Percentiles rank a stretch among this genome's conserved stretches.
phyloP scores from a whole-genome alignment of 192 early-diverging fungal genomes.

The Coemansia sp. region DNA sequence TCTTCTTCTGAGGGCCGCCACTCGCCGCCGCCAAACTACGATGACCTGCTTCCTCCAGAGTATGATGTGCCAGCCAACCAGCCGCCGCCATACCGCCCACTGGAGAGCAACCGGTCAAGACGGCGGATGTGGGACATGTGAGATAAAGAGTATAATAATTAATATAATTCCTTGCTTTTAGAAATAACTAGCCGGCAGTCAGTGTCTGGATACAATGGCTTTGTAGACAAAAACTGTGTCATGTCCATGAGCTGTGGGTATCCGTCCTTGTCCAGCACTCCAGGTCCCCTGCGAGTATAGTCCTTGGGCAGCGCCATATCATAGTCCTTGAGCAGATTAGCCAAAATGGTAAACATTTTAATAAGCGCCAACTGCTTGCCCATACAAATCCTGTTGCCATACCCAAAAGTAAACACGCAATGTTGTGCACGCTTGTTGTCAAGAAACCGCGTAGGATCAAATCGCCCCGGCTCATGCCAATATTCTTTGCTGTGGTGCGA shows the following conservation, averaged over 20 bases:
- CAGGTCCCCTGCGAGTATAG: slow-evolving; percentile 10
- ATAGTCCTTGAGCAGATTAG: slow-evolving; percentile 26
- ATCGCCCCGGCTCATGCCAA: slow-evolving; percentile 17
- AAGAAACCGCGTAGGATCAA: slow-evolving; percentile 18
- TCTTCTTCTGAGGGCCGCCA: neutral
- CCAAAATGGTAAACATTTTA: slow-evolving; percentile 27
- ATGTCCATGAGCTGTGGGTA: slow-evolving; percentile 24
- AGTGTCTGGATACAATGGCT: slow-evolving; percentile 15
- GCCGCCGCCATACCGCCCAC: slow-evolving; percentile 34
- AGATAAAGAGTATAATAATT: neutral
- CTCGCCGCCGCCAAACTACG: slow-evolving; percentile 33
- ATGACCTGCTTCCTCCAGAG: slow-evolving; percentile 33
- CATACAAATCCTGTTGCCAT: slow-evolving; percentile 29
- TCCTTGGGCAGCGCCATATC: slow-evolving; percentile 8
- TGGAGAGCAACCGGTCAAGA: slow-evolving; percentile 1
- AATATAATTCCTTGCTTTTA: neutral
- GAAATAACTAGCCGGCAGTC: slow-evolving; percentile 25
- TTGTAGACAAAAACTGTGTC: slow-evolving; percentile 11
- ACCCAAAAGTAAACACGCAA: slow-evolving; percentile 34
- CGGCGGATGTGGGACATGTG: neutral
- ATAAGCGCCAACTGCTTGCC: slow-evolving; percentile 34
- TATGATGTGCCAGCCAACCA: slow-evolving; percentile 17
- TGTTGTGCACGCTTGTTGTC: slow-evolving; percentile 9
- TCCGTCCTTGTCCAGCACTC: slow-evolving; percentile 3
- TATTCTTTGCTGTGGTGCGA: slow-evolving; percentile 9